Base-by-base conservation (phyloP, 345 rosid species). In the Corchorus capsularis region DNA sequence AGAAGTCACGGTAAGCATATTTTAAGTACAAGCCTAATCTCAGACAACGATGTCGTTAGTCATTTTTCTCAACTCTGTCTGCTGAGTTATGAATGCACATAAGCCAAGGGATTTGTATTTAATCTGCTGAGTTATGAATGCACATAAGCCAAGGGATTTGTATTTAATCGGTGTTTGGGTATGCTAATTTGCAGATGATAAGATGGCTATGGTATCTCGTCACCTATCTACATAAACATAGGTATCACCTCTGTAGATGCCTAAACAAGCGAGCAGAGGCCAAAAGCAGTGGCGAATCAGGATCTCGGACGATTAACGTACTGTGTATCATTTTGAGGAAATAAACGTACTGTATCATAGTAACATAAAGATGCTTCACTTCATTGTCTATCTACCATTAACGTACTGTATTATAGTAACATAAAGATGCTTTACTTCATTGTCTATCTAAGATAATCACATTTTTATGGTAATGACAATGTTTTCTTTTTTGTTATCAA, bases 1-100 rank as follows among this genome's bases (percentile, higher is more conserved):
- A 87, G 87, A 95, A 89, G 77, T 73, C 84, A n/a, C 94, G 96
- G 39, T 95, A 77, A 84, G 65, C 64, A 53, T 2, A 37, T 50
- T 22, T 80, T 77, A 71, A 69, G 72, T 43, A 41, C 73, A 9
- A 39, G 50, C 52, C 66, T 67, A 45, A 32, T 62, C 46, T 34
- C 50, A 8, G 9, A 52, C 46, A 50, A 50, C 50, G 27, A 16
- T 32, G 16, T 32, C 9, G 9, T 69, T 4, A 50, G 3, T 16
- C 16, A 4, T 46, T 46, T 50, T 9, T 53, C 15, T 49, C 1
- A 32, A 37, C 57, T 32, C 41, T 8, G 22, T 20, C 32, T 43
- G 50, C 27, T 6, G n/a, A n/a, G n/a, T 27, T 69, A 32, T 32
- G 50, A 50, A 69, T 27, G 45, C 59, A 32, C 3, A 67, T 53